Percentiles rank a stretch among this genome's conserved stretches.
These are phyloP conservation scores for Blechomonas ayalai DNA, from an alignment of 208 protist species.

Conservation along the genomic window DNA sequence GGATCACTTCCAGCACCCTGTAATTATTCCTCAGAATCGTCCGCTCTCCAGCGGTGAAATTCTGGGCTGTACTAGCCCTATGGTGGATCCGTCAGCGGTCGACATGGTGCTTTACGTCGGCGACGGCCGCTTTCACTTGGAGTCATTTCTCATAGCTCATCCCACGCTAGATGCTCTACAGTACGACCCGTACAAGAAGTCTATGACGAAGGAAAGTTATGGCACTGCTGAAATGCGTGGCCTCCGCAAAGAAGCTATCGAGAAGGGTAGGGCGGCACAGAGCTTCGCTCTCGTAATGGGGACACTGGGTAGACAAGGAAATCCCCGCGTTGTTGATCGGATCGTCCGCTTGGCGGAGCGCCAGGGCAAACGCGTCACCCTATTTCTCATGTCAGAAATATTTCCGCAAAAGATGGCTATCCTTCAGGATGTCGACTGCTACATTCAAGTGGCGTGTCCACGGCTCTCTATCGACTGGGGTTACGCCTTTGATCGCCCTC, in stretches of 20 bases:
- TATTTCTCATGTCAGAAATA: constrained; percentile 97
- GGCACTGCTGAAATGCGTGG: constrained; percentile 90
- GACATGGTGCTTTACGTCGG: constrained; percentile 94
- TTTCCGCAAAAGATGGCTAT: constrained; percentile 93
- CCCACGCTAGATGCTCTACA: constrained; percentile 85
- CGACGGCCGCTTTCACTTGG: constrained; percentile 98
- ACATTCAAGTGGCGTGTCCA: constrained; percentile 97
- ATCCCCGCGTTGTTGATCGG: constrained; percentile 88
- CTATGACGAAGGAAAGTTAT: constrained; percentile 91
- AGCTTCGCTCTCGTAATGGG: constrained; percentile 96
- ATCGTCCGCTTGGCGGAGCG: constrained; percentile 77
- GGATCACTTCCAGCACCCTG: constrained; percentile 72
- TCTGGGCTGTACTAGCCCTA: constrained; percentile 97
- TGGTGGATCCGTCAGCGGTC: constrained; percentile 53
- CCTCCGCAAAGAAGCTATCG: constrained; percentile 75
- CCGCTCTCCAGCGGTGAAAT: constrained; percentile 97
- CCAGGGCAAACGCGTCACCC: constrained; percentile 58
- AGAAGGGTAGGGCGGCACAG: constrained; percentile 57
- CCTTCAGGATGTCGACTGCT: constrained; percentile 91
- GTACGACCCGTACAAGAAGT: constrained; percentile 97
- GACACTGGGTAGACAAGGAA: constrained; percentile 97
- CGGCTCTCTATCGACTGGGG: constrained; percentile 99
- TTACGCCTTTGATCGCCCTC: constrained; percentile 93
- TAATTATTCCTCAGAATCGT: constrained; percentile 91
- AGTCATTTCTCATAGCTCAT: constrained; percentile 98